Conservation (phyloP, 345 rosid species). For the Hibiscus mutabilis region DNA sequence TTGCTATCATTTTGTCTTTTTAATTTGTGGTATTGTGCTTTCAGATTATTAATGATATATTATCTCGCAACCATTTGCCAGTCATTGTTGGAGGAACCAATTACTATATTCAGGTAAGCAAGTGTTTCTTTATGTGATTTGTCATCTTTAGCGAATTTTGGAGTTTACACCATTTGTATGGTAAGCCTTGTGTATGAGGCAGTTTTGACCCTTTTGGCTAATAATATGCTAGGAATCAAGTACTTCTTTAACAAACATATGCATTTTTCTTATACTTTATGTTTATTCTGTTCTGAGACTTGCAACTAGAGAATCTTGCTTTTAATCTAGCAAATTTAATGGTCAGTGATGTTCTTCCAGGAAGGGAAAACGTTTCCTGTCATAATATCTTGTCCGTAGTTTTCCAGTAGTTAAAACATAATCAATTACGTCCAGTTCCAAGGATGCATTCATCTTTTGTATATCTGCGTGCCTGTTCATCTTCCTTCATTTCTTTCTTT, state of each 20-base stretch:
- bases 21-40: slow-evolving; percentile 13
- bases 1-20: neutral
- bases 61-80: slow-evolving; percentile 62
- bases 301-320: no score
- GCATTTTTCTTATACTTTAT: no score
- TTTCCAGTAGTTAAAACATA: neutral
- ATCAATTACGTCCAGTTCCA: neutral
- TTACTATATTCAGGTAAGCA: slow-evolving; percentile 82
- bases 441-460: neutral
- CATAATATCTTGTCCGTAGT: neutral
- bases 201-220: neutral
- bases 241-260: neutral
- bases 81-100: slow-evolving; percentile 92
- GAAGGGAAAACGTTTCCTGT: neutral
- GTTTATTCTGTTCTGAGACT: no score
- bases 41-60: slow-evolving; percentile 71
- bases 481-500: neutral
- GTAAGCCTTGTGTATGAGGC: neutral
- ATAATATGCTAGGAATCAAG: neutral
- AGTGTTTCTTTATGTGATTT: neutral
- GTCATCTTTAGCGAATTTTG: neutral
- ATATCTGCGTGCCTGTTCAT: neutral
- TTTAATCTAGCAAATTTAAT: no score
- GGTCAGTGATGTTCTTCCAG: no score
- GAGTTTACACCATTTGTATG: neutral